phyloP scores from a whole-genome alignment of 306 rosid genomes.

The Medicago lupulina region DNA sequence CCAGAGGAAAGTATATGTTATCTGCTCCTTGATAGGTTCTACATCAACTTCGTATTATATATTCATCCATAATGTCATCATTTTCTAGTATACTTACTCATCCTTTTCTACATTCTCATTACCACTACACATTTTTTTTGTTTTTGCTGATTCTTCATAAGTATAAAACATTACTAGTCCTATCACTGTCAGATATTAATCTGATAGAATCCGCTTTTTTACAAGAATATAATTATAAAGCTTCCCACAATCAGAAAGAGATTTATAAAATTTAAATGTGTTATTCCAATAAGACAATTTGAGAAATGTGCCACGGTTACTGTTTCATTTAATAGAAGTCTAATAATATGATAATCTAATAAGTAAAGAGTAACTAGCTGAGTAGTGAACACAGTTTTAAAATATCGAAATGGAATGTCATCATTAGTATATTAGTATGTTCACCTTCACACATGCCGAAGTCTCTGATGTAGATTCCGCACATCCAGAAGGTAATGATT shows the following conservation, averaged over 20 bases:
- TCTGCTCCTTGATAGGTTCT: slow-evolving; percentile 12
- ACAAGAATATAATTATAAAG: slow-evolving; percentile 15
- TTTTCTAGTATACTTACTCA: slow-evolving; percentile 2
- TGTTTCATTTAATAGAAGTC: slow-evolving; percentile 36
- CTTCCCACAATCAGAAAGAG: neutral
- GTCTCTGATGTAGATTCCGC: slow-evolving; percentile 71
- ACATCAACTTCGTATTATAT: slow-evolving; percentile 5
- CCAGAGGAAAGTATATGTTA: slow-evolving; percentile 14
- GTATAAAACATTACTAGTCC: slow-evolving; percentile 9
- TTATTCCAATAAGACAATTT: neutral
- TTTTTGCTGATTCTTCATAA: slow-evolving; percentile 14
- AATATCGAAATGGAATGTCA: neutral
- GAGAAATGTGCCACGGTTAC: slow-evolving; percentile 14
- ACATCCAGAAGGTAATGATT: slow-evolving; percentile 60
- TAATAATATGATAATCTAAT: slow-evolving; percentile 27
- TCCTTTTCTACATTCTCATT: slow-evolving; percentile 1
- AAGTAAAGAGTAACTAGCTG: slow-evolving; percentile 28
- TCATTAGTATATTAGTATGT: slow-evolving; percentile 19
- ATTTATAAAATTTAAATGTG: slow-evolving; percentile 30
- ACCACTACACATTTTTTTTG: neutral
- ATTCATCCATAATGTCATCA: slow-evolving; percentile 7
- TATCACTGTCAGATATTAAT: slow-evolving; percentile 24
- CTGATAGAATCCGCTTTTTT: slow-evolving; percentile 3
- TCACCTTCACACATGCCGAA: slow-evolving; percentile 87
- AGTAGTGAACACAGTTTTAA: slow-evolving; percentile 15